Evolutionary conservation across 75 land plant species (phyloP), one percentile per base, ranked within the genome.

Genomic region (Sequoiadendron giganteum): DNA sequence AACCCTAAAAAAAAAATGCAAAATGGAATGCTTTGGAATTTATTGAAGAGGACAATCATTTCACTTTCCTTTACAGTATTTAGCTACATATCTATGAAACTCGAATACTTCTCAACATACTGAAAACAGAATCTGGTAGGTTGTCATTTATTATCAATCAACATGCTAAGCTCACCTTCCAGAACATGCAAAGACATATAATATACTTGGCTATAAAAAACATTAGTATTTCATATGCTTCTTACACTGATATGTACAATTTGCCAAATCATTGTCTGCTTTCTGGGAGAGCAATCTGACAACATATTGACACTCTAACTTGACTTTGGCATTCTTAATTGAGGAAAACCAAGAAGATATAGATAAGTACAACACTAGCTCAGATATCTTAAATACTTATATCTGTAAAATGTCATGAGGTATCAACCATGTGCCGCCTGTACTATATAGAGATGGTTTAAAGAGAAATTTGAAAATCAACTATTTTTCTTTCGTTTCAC

Each of bases 161-260:
- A 45, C 81, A 39, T 78, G 80, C 81, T 39, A 78, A 19, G 81
- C 43, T 78, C 16, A 78, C 81, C 81, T 19, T 78, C 42, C 42
- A 40, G 81, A 2, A 39, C 39, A 78, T 18, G 34, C 38, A 78
- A 11, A 1, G 45, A 40, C 19, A 78, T 39, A 42, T 81, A 10
- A 81, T 45, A 43, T 81, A 13, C 48, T 81, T 14, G 45, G 30
- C 47, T 45, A 10, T 25, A 48, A 5, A 45, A 73, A 45, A 43
- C 10, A 3, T 43, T 40, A 80, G 47, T 21, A 45, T 81, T 45
- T 19, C 14, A 5, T 45, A 81, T 45, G 25, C 49, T 81, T 48
- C n/a, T 43, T n/a, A 10, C 30, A 45, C 32, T 40, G 49, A 28
- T 81, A 21, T 11, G 11, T 45, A 45, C 13, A 25, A 45, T 45